These are phyloP conservation scores for Tolypocladium pustulatum DNA, from an alignment of 2,329 filamentous ascomycete genomes.

Conservation along the genomic window DNA sequence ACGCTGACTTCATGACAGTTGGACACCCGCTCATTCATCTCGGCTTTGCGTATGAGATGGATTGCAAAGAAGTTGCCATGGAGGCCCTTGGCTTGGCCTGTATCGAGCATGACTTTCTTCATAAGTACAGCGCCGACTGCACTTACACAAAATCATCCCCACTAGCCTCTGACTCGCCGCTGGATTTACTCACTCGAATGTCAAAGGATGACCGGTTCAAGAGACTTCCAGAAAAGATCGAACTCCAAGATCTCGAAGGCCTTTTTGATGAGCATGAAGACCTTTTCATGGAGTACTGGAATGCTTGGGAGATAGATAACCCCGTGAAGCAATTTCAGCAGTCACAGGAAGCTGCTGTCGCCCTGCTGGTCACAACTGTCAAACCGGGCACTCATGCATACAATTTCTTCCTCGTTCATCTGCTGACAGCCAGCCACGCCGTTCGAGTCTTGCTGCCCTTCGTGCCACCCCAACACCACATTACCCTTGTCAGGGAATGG, in stretches of 20 bases:
- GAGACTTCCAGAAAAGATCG: conserved; percentile 47
- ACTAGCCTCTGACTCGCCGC: conserved; percentile 49
- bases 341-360: conserved; percentile 52
- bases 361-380: conserved; percentile 52
- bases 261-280: conserved; percentile 61
- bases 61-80: conserved; percentile 75
- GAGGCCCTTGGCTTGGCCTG: conserved; percentile 69
- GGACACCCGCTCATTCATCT: conserved; percentile 91
- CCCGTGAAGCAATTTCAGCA: conserved; percentile 66
- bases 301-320: conserved; percentile 66
- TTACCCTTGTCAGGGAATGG: conserved; percentile 72
- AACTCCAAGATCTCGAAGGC: conserved; percentile 51
- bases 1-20: conserved; percentile 38
- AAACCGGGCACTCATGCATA: conserved; percentile 51
- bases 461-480: conserved; percentile 62
- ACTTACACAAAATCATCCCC: conserved; percentile 57
- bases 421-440: conserved; percentile 79
- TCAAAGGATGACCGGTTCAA: conserved; percentile 60
- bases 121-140: conserved; percentile 61
- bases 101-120: conserved; percentile 46
- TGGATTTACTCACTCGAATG: conserved; percentile 63
- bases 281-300: conserved; percentile 78
- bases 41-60: conserved; percentile 85
- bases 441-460: conserved; percentile 75
- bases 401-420: conserved; percentile 74